Evolutionary conservation across 2,329 filamentous ascomycete species (phyloP), one percentile per base, ranked within the genome.

Genomic region (Chaetoscypha palmicola): DNA sequence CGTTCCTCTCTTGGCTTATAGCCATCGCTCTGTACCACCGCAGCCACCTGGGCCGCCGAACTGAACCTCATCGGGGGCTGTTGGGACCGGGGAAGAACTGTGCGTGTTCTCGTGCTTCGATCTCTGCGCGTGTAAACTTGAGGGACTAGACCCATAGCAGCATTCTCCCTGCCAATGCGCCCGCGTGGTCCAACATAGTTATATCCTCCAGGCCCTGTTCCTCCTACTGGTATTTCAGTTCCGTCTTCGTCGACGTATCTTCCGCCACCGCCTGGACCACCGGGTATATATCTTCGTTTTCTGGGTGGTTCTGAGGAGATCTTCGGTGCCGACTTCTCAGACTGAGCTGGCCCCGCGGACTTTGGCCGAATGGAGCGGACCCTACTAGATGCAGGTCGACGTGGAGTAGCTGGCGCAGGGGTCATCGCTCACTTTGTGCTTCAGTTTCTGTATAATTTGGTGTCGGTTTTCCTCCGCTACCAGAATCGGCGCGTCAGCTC

Each of bases 1-100:
- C 91, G 81, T 68, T 98, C 92, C 67, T 98, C 92, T 59, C 92
- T 77, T 23, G 92, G 92, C 64, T 98, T 98, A 67, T 97, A 97
- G 39, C 91, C 90, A 69, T 97, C 92, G 58, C 81, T 90, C 61
- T 95, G 89, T 55, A 88, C 86, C 47, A 92, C 84, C 3, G 86
- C 89, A 39, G 90, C 87, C 21, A 89, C 89, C 10, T 91, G 88
- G n/a, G 83, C 88, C 23, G 58, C 53, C 12, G 58, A 57, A 32
- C 50, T 58, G 41, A 54, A 59, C 40, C 56, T 54, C 56, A 59
- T 60, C 14, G 57, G 54, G 71, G 74, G 52, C 76, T 75, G 48
- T 69, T 67, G 45, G 71, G 70, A 44, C 71, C 71, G 52, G 59
- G 64, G 61, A 61, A 68, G 17, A 69, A 73, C 70, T 17, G 71